Conservation (phyloP, 2,329 filamentous ascomycete species). For the Colletotrichum lupini region DNA sequence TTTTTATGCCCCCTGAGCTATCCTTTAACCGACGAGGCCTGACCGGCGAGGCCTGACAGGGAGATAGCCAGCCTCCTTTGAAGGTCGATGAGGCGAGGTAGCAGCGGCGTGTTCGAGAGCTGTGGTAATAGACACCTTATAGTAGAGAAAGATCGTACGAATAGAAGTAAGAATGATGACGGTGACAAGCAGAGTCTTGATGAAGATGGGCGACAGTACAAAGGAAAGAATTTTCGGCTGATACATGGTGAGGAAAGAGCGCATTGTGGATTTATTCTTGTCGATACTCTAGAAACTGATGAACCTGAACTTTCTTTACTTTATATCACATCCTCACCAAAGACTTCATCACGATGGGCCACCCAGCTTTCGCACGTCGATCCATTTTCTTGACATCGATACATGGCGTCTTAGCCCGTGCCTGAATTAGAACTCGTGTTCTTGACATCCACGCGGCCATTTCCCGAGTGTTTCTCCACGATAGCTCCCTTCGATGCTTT, state of each 20-base stretch:
- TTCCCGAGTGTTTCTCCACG: neutral
- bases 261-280: neutral
- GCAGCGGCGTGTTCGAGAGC: neutral
- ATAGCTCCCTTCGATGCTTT: neutral
- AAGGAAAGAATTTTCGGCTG: neutral
- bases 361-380: too few relatives aligned
- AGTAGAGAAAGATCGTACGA: neutral
- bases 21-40: too few relatives aligned
- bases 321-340: neutral
- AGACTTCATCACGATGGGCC: neutral
- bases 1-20: too few relatives aligned
- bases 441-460: neutral
- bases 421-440: neutral
- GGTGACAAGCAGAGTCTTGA: neutral
- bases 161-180: neutral
- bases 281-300: neutral
- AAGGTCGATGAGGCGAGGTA: neutral
- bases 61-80: neutral
- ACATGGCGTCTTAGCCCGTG: neutral
- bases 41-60: too few relatives aligned
- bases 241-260: neutral
- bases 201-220: neutral
- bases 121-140: neutral
- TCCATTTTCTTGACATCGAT: fast-evolving
- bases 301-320: neutral